Conservation (phyloP, 208 protist species). For the Crithidia fasciculata region DNA sequence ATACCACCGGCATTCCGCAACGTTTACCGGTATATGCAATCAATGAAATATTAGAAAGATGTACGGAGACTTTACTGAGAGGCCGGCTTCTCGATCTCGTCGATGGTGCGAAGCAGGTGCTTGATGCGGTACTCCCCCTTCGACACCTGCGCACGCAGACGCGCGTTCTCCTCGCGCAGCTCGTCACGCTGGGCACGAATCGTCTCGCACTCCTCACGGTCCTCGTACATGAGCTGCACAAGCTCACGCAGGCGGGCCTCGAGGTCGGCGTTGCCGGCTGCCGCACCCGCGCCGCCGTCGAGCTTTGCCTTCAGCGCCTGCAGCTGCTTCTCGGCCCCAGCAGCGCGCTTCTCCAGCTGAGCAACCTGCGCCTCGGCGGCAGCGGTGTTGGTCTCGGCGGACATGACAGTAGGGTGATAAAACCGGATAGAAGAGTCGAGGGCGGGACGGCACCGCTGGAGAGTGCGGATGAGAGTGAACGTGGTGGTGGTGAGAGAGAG, state of each 20-base stretch:
- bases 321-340: slow-evolving; percentile 53
- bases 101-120: slow-evolving; percentile 85
- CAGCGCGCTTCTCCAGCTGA: slow-evolving; percentile 66
- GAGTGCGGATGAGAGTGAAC: slow-evolving; percentile 18
- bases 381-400: slow-evolving; percentile 4
- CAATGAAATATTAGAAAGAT: too few species aligned
- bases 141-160: slow-evolving; percentile 57
- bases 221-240: slow-evolving; percentile 63
- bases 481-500: neutral
- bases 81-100: slow-evolving; percentile 55
- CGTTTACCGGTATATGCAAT: too few species aligned
- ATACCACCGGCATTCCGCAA: too few species aligned
- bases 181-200: slow-evolving; percentile 81
- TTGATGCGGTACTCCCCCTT: slow-evolving; percentile 88
- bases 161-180: slow-evolving; percentile 77
- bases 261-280: slow-evolving; percentile 17
- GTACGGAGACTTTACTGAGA: neutral
- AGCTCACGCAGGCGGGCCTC: slow-evolving; percentile 58
- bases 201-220: slow-evolving; percentile 79
- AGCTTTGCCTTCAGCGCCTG: slow-evolving; percentile 45
- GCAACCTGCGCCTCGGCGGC: slow-evolving; percentile 21
- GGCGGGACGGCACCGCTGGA: neutral
- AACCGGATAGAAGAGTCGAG: neutral
- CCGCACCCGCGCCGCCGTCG: slow-evolving; percentile 12
- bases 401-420: neutral